Evolutionary conservation across 2,329 filamentous ascomycete genomes (phyloP), one percentile per base, ranked within the genome.

Genomic region (Alternaria ventricosa): DNA sequence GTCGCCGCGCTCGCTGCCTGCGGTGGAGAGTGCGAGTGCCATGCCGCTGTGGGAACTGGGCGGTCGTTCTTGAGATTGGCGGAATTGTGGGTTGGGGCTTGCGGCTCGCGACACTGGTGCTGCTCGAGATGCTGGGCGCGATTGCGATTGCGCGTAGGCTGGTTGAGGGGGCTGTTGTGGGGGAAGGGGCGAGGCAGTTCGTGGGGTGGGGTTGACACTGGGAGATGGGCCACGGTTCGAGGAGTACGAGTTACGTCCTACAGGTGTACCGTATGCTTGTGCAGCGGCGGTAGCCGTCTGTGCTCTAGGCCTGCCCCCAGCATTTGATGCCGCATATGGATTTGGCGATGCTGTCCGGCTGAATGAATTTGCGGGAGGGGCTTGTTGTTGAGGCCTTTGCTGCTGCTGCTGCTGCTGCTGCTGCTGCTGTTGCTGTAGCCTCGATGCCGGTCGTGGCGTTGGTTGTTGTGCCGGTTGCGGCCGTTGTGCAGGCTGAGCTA

Each of bases 321-420:
- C 72, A 55, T 71, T 74, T 5, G 75, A 77, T 51, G 70, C 74
- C 43, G 78, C 83, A 72, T 91, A 91, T 1, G 89, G 88, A 63
- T 90, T 92, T 0, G 90, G 90, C 4, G 89, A 91, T 28, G 68
- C 68, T 57, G 73, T 65, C 20, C 70, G 63, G 30, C 61, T 67
- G 53, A 61, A 68, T 22, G 57, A 67, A n/a, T 60, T 41, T 41
- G 62, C 55, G 25, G 68, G 63, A 45, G 68, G 36, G 36, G 63
- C 51, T 46, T 57, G 58, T 49, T 54, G 56, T 50, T 59, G 56
- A 23, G 41, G 23, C 25, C 49, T 49, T 44, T 51, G 56, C 43
- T 58, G 55, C 22, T 49, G 30, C 15, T 49, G 51, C 18, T 54
- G 58, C n/a, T 61, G 61, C 9, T 54, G 60, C 23, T 44, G 63